A percentile compares a stretch with the other conserved stretches of the same genome.
phyloP scores from a whole-genome alignment of 306 rosid genomes.

The Casuarina equisetifolia region DNA sequence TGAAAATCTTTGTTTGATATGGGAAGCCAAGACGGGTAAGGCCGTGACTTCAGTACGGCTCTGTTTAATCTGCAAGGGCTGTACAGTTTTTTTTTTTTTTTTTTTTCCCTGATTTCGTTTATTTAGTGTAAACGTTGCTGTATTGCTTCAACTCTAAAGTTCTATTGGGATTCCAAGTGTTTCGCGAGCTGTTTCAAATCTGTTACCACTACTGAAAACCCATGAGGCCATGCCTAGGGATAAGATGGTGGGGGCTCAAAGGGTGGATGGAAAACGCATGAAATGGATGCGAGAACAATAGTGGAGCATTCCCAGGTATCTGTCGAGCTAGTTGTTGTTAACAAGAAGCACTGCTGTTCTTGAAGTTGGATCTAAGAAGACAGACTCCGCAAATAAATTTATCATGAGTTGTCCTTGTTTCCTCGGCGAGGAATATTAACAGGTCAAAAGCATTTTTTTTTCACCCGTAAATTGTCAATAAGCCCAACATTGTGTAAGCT shows the following conservation, averaged over 20 bases:
- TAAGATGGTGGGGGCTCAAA: background rate
- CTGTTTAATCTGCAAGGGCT: background rate
- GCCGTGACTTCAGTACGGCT: background rate
- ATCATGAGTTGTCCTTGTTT: no score
- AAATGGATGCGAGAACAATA: background rate
- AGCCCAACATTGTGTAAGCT: no score
- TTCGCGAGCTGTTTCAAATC: background rate
- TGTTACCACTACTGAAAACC: background rate
- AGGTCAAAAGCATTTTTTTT: no score
- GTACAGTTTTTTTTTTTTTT: background rate
- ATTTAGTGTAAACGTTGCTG: background rate
- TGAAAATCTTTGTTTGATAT: constrained; percentile 13
- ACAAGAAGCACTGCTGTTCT: no score
- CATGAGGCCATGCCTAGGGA: background rate
- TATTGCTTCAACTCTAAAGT: background rate
- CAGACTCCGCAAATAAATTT: no score
- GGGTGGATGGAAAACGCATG: background rate
- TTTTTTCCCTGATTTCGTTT: background rate
- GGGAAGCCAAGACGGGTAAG: background rate
- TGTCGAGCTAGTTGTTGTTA: no score
- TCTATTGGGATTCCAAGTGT: background rate
- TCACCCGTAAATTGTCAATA: no score
- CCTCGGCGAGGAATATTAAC: no score
- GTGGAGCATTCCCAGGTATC: no score
- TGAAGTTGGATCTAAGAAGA: no score